Evolutionary conservation across 345 rosid species (phyloP).

Genomic region (Viola odorata): DNA sequence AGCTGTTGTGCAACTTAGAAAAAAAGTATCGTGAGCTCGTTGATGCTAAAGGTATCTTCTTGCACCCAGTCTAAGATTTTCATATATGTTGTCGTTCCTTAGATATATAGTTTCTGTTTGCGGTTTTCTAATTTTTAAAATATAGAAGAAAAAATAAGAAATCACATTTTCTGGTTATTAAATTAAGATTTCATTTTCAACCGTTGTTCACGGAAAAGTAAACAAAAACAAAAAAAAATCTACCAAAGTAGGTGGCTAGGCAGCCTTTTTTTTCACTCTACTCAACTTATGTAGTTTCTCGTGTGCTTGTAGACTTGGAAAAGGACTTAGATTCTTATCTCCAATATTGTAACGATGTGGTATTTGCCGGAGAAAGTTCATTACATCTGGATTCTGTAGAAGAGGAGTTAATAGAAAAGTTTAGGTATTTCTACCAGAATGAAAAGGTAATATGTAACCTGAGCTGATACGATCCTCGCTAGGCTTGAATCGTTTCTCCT

Average conservation of each 20-base stretch:
- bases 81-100: no score
- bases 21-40: constrained; percentile 27
- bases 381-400: constrained; percentile 27
- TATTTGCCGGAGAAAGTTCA: constrained; percentile 50
- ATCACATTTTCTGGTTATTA: no score
- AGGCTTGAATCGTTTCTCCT: no score
- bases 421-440: constrained; percentile 50
- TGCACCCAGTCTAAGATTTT: no score
- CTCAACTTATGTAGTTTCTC: not conserved
- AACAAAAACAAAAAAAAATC: no score
- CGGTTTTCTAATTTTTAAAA: no score
- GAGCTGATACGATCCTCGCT: no score
- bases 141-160: no score
- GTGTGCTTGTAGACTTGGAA: constrained; percentile 28
- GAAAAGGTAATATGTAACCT: constrained; percentile 34
- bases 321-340: constrained; percentile 48
- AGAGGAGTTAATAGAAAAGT: constrained; percentile 37
- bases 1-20: constrained; percentile 49
- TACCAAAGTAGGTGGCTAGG: no score
- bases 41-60: constrained; percentile 26
- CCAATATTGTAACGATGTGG: constrained; percentile 49
- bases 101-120: no score
- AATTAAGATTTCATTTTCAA: no score
- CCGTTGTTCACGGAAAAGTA: no score
- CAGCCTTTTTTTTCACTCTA: not conserved